Base-by-base conservation (phyloP, 495 filamentous ascomycete species). In the Bryoglossum gracile region DNA sequence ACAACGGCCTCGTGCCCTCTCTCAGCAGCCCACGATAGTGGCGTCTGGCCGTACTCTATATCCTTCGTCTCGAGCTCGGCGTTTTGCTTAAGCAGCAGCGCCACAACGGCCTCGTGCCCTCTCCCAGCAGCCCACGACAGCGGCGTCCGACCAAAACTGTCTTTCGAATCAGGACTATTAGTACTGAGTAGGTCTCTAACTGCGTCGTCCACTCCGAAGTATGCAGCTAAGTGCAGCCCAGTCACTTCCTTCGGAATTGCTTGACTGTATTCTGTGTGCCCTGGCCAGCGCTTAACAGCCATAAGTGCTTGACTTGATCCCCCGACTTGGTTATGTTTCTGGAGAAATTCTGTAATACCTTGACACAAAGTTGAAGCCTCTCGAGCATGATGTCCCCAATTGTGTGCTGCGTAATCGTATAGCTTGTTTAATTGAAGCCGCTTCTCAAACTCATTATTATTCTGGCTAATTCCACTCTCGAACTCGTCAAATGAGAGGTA, bases 141-240 rank as follows among this genome's bases (percentile, higher is more conserved):
- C n/a, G n/a, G n/a, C n/a, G n/a, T n/a, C n/a, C n/a, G n/a, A 10
- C 42, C 18, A 17, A 19, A 42, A 26, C 10, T 42, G 39, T 42
- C 34, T 23, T 42, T 42, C 10, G 39, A 24, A 16, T 42, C 39
- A 8, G 34, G 34, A 37, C 5, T 16, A 37, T 16, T 16, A 17
- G 5, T 37, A 8, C 14, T 37, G 14, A 37, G 34, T 37, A 37
- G 9, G 6, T 8, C 34, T 17, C 8, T 8, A 9, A 16, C 14
- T 16, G 14, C 34, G 5, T 37, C 34, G 8, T 8, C 34, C 8
- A 37, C 8, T 17, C 34, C 34, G 14, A 60, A 55, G 37, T 45
- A 57, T 30, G 57, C 57, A 10, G 41, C 48, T 23, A 60, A 23
- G 32, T 57, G 50, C 19, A 60, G 39, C 28, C 37, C 57, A 4